Percentiles rank a stretch among this genome's conserved stretches.
These are phyloP conservation scores for Hamamelis virginiana DNA, from an alignment of 164 flowering plant genomes.

Conservation along the genomic window DNA sequence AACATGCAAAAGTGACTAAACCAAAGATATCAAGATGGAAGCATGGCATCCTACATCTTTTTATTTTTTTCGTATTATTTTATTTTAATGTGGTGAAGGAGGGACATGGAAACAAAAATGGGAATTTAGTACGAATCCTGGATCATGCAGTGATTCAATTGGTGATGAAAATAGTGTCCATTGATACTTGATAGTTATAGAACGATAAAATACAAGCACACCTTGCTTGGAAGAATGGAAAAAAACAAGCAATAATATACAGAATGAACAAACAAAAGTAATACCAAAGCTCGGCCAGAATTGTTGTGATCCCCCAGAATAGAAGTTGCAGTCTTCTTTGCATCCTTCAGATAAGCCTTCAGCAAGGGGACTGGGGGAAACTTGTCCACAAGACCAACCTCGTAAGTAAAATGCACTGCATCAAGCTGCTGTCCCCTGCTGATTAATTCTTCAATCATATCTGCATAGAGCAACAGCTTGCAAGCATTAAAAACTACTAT, in stretches of 20 bases:
- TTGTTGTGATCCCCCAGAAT: constrained; percentile 69
- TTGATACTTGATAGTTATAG: too few relatives aligned
- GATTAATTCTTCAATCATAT: constrained; percentile 87
- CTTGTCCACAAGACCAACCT: constrained; percentile 81
- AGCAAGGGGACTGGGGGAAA: constrained; percentile 88
- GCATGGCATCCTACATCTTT: too few relatives aligned
- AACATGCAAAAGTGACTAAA: not conserved
- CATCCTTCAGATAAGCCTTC: constrained; percentile 80
- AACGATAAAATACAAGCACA: not conserved
- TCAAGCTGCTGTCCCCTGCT: constrained; percentile 93
- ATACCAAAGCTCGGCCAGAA: constrained; percentile 71
- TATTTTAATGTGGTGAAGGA: too few relatives aligned
- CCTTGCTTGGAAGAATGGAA: not conserved
- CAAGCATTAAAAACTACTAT: not conserved
- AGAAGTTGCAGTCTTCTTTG: constrained; percentile 69
- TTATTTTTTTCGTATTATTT: too few relatives aligned
- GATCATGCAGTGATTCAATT: too few relatives aligned
- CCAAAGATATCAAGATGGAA: not conserved
- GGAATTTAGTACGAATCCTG: not conserved
- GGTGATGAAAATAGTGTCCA: too few relatives aligned
- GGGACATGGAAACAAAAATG: not conserved
- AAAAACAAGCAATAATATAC: not conserved
- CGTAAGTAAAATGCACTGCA: constrained; percentile 91
- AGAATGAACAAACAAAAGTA: constrained; percentile 4
- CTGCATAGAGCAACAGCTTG: constrained; percentile 37